These are phyloP conservation scores for Incumbomyces lentus DNA, from an alignment of 2,329 filamentous ascomycete genomes.

Conservation along the genomic window DNA sequence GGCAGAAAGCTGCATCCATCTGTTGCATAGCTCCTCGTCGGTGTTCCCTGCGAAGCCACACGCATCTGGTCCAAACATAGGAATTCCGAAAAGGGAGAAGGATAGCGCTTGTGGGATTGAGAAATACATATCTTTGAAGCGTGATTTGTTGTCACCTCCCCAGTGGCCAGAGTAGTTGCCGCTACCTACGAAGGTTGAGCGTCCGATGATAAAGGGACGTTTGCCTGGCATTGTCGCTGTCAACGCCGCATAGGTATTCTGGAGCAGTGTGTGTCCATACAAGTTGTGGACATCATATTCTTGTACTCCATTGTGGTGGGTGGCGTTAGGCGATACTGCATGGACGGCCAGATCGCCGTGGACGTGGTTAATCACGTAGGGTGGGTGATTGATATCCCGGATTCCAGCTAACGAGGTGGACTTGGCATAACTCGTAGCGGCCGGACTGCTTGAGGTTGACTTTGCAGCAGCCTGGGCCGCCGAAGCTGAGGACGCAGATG, in stretches of 20 bases:
- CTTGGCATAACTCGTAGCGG: conserved; percentile 41
- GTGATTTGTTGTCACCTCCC: conserved; percentile 65
- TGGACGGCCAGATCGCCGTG: conserved; percentile 63
- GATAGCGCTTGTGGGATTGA: conserved; percentile 68
- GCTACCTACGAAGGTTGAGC: conserved; percentile 68
- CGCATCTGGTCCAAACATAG: conserved; percentile 64
- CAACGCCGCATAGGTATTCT: conserved; percentile 65
- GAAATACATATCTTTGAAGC: conserved; percentile 63
- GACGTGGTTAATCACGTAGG: conserved; percentile 66
- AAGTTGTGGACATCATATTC: conserved; percentile 78
- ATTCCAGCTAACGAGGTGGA: conserved; percentile 52
- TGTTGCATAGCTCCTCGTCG: conserved; percentile 58
- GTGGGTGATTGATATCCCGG: conserved; percentile 61
- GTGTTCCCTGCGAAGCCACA: conserved; percentile 61
- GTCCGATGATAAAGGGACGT: conserved; percentile 74
- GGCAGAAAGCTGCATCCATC: conserved; percentile 63
- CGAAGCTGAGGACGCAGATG: conserved; percentile 46
- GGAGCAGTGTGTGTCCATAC: conserved; percentile 63
- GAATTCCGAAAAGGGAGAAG: conserved; percentile 64
- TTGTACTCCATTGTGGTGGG: conserved; percentile 58
- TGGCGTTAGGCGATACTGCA: conserved; percentile 66
- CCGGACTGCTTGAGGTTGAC: conserved; percentile 25
- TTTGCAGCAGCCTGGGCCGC: conserved; percentile 39
- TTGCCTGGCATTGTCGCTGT: conserved; percentile 53
- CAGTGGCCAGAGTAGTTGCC: conserved; percentile 72